phyloP scores from a whole-genome alignment of 768 basidiomycete genomes.

The Dentipellis sp. region DNA sequence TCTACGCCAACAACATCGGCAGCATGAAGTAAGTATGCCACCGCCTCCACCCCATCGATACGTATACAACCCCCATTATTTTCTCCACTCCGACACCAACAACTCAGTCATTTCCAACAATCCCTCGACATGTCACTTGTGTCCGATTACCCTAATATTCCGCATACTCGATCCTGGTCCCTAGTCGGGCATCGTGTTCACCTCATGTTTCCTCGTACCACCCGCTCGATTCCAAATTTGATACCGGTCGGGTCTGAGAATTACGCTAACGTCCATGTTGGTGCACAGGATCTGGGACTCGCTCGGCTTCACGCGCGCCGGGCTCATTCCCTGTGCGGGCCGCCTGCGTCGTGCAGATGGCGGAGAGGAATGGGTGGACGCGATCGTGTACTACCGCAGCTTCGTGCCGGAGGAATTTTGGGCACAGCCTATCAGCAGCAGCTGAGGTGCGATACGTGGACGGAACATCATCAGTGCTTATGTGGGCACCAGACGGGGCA shows the following conservation, averaged over 20 bases:
- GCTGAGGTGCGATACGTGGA: background rate
- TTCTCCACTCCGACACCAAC: too few relatives aligned
- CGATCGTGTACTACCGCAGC: conserved; percentile 75
- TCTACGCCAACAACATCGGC: conserved; percentile 78
- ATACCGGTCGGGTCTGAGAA: too few relatives aligned
- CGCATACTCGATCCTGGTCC: too few relatives aligned
- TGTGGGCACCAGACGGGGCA: too few relatives aligned
- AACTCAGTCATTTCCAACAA: background rate
- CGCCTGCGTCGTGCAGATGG: conserved; percentile 59
- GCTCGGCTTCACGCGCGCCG: conserved; percentile 72
- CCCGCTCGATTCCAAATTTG: too few relatives aligned
- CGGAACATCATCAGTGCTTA: background rate
- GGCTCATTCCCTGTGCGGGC: conserved; percentile 70
- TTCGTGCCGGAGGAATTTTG: conserved; percentile 36
- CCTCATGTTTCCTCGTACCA: too few relatives aligned
- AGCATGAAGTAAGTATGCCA: conserved; percentile 44
- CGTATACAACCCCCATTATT: too few relatives aligned
- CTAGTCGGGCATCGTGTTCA: too few relatives aligned
- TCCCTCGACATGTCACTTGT: background rate
- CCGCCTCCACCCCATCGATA: too few relatives aligned
- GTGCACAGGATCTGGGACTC: conserved; percentile 68
- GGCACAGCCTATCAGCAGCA: background rate
- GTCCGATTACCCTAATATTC: background rate
- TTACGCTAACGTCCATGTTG: background rate
- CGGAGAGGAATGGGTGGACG: conserved; percentile 85